Conservation (phyloP, 805 yeast genomes). For the Teunomyces panamensis region DNA sequence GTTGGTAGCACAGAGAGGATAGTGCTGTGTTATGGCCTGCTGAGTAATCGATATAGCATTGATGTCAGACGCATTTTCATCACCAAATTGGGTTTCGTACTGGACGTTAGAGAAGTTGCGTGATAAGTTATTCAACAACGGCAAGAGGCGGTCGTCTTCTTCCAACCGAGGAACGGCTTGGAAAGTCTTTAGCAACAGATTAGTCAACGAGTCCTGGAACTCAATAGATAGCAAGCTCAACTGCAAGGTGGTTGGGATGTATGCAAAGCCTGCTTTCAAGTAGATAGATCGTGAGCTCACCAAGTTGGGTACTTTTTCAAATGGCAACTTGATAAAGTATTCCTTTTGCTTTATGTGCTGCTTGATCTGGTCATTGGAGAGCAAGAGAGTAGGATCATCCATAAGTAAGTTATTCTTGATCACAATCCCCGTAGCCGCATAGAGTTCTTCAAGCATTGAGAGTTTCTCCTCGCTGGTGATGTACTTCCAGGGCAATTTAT, state of each 20-base stretch:
- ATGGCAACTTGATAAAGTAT: constrained; percentile 78
- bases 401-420: constrained; percentile 33
- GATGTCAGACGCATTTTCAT: constrained; percentile 40
- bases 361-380: constrained; percentile 50
- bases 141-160: constrained; percentile 87
- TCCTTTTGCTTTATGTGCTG: constrained; percentile 52
- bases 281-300: constrained; percentile 71
- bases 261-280: constrained; percentile 69
- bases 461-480: constrained; percentile 62
- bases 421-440: constrained; percentile 50
- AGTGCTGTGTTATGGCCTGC: constrained; percentile 54
- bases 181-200: constrained; percentile 62
- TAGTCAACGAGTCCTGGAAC: constrained; percentile 51
- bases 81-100: constrained; percentile 46
- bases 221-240: constrained; percentile 66
- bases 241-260: constrained; percentile 81
- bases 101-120: constrained; percentile 43
- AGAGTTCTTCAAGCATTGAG: constrained; percentile 46
- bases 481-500: constrained; percentile 70
- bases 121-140: constrained; percentile 76
- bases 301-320: constrained; percentile 78
- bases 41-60: constrained; percentile 60
- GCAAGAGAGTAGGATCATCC: constrained; percentile 17
- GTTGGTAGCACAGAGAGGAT: constrained; percentile 78
- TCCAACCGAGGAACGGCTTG: constrained; percentile 79